These are phyloP conservation scores for Cryptosporidium ubiquitum DNA, from an alignment of 169 alveolate species.

Conservation along the genomic window DNA sequence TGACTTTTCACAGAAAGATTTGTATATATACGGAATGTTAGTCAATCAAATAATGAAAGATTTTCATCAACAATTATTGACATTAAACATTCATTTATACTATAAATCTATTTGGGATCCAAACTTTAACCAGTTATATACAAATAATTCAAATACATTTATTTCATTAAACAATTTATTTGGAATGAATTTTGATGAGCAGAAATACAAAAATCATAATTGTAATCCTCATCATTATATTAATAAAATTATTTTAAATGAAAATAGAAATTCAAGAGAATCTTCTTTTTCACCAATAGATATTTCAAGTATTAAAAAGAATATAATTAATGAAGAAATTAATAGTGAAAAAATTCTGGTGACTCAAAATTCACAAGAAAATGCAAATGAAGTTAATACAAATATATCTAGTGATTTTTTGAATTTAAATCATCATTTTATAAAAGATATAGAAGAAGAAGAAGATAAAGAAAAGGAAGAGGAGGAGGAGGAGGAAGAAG, in stretches of 20 bases:
- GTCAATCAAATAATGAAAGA: conserved; percentile 15
- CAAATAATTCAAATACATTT: background rate
- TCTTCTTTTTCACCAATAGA: background rate
- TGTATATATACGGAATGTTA: conserved; percentile 12
- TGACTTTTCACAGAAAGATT: conserved; percentile 23
- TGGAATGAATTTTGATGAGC: background rate
- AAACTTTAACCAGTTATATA: background rate
- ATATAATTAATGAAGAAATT: too few relatives aligned
- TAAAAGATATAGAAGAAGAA: too few relatives aligned
- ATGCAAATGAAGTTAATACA: too few relatives aligned
- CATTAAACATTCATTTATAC: conserved; percentile 32
- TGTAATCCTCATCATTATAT: too few relatives aligned
- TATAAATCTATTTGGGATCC: conserved; percentile 23
- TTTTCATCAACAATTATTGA: conserved; percentile 25
- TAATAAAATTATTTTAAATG: too few relatives aligned
- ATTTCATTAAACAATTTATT: conserved; percentile 8
- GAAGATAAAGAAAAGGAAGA: too few relatives aligned
- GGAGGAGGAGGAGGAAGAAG: too few relatives aligned
- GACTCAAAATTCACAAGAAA: too few relatives aligned
- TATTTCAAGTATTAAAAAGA: too few relatives aligned
- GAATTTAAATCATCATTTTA: too few relatives aligned
- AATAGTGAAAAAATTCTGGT: too few relatives aligned
- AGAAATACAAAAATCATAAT: background rate
- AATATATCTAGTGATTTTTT: too few relatives aligned
- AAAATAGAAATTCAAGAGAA: background rate